phyloP scores from a whole-genome alignment of 2,329 filamentous ascomycete genomes.

The Epichloe amarillans region DNA sequence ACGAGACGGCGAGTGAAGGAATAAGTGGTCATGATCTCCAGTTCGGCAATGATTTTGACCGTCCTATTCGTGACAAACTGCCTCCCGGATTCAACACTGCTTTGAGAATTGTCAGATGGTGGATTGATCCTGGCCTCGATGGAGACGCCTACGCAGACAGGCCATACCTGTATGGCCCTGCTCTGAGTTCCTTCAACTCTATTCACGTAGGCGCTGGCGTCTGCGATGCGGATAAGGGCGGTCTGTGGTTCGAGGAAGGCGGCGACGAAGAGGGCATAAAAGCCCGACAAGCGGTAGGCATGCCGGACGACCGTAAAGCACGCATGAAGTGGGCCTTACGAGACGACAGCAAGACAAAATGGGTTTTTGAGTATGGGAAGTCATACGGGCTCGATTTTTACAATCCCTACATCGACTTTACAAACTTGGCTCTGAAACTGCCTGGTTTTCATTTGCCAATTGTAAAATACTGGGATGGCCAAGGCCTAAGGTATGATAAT shows the following conservation, averaged over 20 bases:
- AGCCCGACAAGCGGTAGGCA: constrained; percentile 30
- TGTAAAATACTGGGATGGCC: constrained; percentile 69
- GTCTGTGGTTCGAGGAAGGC: constrained; percentile 51
- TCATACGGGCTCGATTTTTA: constrained; percentile 57
- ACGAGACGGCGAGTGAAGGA: constrained; percentile 20
- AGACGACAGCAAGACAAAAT: constrained; percentile 33
- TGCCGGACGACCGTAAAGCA: constrained; percentile 37
- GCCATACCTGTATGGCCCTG: constrained; percentile 76
- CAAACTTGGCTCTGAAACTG: constrained; percentile 54
- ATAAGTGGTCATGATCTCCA: constrained; percentile 63
- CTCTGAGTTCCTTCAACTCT: constrained; percentile 67
- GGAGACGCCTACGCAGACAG: constrained; percentile 79
- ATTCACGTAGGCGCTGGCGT: constrained; percentile 49
- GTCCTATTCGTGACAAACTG: constrained; percentile 72
- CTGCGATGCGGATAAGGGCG: constrained; percentile 33
- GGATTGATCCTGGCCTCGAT: constrained; percentile 80
- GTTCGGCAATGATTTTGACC: constrained; percentile 92
- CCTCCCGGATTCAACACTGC: constrained; percentile 79
- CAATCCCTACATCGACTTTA: constrained; percentile 84
- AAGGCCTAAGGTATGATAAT: constrained; percentile 52
- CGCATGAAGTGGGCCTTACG: constrained; percentile 47
- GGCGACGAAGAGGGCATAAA: constrained; percentile 43
- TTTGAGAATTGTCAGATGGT: constrained; percentile 76
- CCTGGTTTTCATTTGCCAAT: constrained; percentile 63
- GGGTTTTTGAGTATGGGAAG: constrained; percentile 40